These are phyloP conservation scores for Fonsecaea erecta DNA, from an alignment of 2,329 filamentous ascomycete genomes.

Conservation along the genomic window DNA sequence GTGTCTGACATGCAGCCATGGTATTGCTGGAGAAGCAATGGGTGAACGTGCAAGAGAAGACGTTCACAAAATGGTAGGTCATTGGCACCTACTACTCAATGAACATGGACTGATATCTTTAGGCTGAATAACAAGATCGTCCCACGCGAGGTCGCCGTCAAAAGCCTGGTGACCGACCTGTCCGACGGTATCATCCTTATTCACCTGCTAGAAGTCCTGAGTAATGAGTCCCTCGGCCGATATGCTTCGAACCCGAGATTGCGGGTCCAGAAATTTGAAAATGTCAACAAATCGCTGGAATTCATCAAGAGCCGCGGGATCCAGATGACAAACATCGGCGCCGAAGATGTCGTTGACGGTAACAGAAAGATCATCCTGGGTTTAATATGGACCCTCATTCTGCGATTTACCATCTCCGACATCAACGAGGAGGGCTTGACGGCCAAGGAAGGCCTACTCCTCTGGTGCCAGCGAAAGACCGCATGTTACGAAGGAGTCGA, in stretches of 20 bases:
- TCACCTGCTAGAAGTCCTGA: slow-evolving; percentile 94
- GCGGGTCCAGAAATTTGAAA: slow-evolving; percentile 95
- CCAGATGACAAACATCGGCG: slow-evolving; percentile 97
- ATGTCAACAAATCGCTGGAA: slow-evolving; percentile 92
- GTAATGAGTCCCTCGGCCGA: slow-evolving; percentile 89
- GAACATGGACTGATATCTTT: slow-evolving; percentile 28
- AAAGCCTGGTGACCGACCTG: slow-evolving; percentile 85
- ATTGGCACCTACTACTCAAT: not conserved
- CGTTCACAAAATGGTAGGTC: slow-evolving; percentile 91
- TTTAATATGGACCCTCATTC: slow-evolving; percentile 97
- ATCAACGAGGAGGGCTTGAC: slow-evolving; percentile 98
- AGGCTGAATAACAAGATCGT: slow-evolving; percentile 97
- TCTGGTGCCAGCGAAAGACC: slow-evolving; percentile 99
- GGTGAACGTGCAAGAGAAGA: slow-evolving; percentile 91
- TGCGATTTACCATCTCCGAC: slow-evolving; percentile 97
- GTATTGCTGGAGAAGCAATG: slow-evolving; percentile 64
- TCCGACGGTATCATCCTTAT: slow-evolving; percentile 95
- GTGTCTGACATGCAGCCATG: slow-evolving; percentile 42
- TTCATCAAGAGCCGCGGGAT: slow-evolving; percentile 91
- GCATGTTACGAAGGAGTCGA: slow-evolving; percentile 98
- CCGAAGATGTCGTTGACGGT: slow-evolving; percentile 96
- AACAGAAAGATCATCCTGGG: slow-evolving; percentile 97
- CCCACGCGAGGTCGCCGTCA: slow-evolving; percentile 75
- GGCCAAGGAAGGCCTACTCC: slow-evolving; percentile 88
- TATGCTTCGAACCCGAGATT: slow-evolving; percentile 97